phyloP scores from a whole-genome alignment of 2,329 filamentous ascomycete genomes.

The Ceratocystis destructans region DNA sequence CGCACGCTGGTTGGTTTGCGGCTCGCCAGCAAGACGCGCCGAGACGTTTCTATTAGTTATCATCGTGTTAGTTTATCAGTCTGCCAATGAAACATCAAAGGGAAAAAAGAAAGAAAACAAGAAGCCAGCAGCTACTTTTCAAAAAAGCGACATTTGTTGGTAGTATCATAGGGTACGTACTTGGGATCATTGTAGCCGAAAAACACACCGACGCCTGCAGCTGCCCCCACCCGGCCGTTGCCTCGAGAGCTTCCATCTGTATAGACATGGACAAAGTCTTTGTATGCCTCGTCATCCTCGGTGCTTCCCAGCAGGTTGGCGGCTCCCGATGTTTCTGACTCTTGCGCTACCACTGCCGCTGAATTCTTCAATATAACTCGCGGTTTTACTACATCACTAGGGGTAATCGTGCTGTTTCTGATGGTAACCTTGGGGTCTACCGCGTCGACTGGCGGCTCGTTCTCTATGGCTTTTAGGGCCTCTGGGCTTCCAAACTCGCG shows the following conservation, averaged over 20 bases:
- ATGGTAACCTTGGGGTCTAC: slow-evolving; percentile 18
- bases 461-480: slow-evolving; percentile 31
- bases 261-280: slow-evolving; percentile 32
- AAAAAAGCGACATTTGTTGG: not conserved
- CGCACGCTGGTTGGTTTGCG: slow-evolving; percentile 92
- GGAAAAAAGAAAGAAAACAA: not conserved
- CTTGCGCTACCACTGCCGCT: not conserved
- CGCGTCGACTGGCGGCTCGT: slow-evolving; percentile 23
- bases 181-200: slow-evolving; percentile 45
- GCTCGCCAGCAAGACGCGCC: slow-evolving; percentile 56
- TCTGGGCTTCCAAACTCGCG: slow-evolving; percentile 33
- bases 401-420: slow-evolving; percentile 6
- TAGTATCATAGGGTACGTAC: slow-evolving; percentile 26
- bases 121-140: not conserved
- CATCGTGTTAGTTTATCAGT: not conserved
- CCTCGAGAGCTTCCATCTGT: slow-evolving; percentile 49
- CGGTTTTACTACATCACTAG: not conserved
- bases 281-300: slow-evolving; percentile 25
- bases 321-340: not conserved
- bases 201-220: slow-evolving; percentile 49
- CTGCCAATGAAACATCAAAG: not conserved
- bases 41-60: slow-evolving; percentile 45
- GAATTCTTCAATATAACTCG: not conserved
- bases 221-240: slow-evolving; percentile 43
- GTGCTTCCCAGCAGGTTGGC: not conserved